These are phyloP conservation scores for Coemansia umbellata DNA, from an alignment of 192 early-diverging fungal genomes.

Conservation along the genomic window DNA sequence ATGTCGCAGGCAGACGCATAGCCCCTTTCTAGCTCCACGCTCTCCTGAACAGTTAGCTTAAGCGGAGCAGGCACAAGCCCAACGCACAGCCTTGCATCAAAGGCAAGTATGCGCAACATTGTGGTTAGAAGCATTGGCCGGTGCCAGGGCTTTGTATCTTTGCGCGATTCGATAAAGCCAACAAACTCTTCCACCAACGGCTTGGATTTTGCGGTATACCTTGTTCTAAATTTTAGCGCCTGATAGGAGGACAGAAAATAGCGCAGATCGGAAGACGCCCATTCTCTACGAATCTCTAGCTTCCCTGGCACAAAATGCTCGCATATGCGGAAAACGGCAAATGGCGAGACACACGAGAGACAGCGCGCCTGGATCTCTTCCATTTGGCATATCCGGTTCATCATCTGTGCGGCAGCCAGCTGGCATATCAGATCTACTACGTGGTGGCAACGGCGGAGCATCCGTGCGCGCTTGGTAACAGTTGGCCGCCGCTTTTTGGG, in stretches of 20 bases:
- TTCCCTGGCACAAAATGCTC: constrained; percentile 26
- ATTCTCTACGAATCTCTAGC: constrained; percentile 29
- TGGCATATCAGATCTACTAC: constrained; percentile 30
- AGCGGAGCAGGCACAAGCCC: constrained; percentile 30
- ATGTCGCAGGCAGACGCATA: not conserved
- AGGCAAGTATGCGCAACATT: constrained; percentile 29
- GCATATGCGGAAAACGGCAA: constrained; percentile 11
- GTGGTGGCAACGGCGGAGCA: constrained; percentile 34
- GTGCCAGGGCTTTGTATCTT: constrained; percentile 31
- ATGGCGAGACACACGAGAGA: constrained; percentile 24
- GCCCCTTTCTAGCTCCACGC: constrained; percentile 11
- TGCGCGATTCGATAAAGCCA: constrained; percentile 10
- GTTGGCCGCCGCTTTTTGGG: constrained; percentile 6
- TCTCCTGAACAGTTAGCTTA: constrained; percentile 33
- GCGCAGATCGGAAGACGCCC: constrained; percentile 38
- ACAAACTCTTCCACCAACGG: constrained; percentile 9
- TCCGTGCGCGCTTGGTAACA: constrained; percentile 32
- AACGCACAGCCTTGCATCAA: constrained; percentile 32
- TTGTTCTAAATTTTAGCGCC: not conserved
- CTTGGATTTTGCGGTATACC: too few relatives aligned
- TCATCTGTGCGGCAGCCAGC: not conserved
- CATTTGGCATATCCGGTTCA: constrained; percentile 18
- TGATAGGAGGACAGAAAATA: constrained; percentile 18
- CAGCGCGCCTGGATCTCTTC: constrained; percentile 4
- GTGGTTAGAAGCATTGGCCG: constrained; percentile 33